phyloP scores from a whole-genome alignment of 345 rosid species.

The Durio zibethinus region DNA sequence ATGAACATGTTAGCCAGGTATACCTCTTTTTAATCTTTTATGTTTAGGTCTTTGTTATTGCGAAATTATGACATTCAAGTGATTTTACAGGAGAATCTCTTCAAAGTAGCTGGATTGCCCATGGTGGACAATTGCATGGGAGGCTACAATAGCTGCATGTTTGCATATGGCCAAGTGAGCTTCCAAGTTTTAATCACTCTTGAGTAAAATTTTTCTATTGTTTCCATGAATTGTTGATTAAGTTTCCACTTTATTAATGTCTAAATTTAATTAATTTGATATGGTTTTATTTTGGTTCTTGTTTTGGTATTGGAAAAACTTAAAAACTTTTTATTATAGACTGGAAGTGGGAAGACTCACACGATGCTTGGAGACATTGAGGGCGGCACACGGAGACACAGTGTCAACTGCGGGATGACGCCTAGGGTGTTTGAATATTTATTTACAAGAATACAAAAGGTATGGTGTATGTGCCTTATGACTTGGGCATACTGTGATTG shows the following conservation, averaged over 20 bases:
- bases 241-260: background rate
- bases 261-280: background rate
- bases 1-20: conserved; percentile 87
- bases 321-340: conserved; percentile 41
- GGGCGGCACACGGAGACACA: conserved; percentile 89
- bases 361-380: conserved; percentile 99
- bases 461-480: conserved; percentile 14
- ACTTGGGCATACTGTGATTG: background rate
- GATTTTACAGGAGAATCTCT: conserved; percentile 67
- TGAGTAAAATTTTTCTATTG: background rate
- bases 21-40: background rate
- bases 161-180: conserved; percentile 96
- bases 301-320: background rate
- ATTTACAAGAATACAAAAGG: conserved; percentile 93
- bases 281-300: background rate
- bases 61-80: conserved; percentile 3
- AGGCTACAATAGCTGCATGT: conserved; percentile 99
- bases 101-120: conserved; percentile 90
- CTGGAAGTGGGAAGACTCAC: conserved; percentile 99
- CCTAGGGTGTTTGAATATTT: conserved; percentile 92
- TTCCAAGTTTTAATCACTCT: background rate
- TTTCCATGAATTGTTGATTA: background rate
- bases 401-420: conserved; percentile 94
- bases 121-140: conserved; percentile 97
- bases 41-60: background rate